Base-by-base conservation (phyloP, 768 basidiomycete genomes). In the Pholiota conissans region DNA sequence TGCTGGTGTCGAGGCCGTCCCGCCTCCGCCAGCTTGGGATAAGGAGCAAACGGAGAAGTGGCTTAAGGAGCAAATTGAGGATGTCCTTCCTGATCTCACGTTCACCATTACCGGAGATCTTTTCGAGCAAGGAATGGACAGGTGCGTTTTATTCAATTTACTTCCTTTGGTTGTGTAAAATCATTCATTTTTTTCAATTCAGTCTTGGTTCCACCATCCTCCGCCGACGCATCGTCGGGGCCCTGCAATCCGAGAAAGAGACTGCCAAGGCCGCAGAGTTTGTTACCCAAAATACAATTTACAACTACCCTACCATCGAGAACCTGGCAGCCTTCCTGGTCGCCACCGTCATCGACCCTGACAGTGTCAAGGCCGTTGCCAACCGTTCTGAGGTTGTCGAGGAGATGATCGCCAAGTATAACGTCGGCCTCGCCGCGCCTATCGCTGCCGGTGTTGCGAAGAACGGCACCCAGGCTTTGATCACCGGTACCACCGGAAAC, bases 381-480 rank as follows among this genome's bases (percentile, higher is more conserved):
- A 59, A 56, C 50, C 65, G 46, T 51, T 55, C 62, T 8, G 61
- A 67, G 13, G 60, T 56, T 8, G 59, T 80, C 29, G 71, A 78
- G 56, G 56, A 59, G 1, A 74, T 76, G 73, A 73, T 78, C 18
- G 56, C 64, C 22, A 75, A 73, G 57, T 75, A 77, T 53, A 50
- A 50, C 18, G 24, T 30, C 49, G 49, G 49, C 3, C 49, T 50
- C 22, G 2, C 29, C 18, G 34, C 29, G 9, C 49, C 49, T 16
- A 34, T 50, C 30, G 49, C 49, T 11, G 49, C 30, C 29, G 49
- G 49, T 1, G 49, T 32, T 20, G 49, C 49, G 5, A 30, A 50
- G 30, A 50, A 50, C 30, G 49, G 49, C 29, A 30, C 49, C 29
- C 49, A 49, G 27, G 48, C 30, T 3, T 27, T 49, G 14, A 49